These are phyloP conservation scores for Petunia secreta DNA, from an alignment of 257 asterid genomes.

Conservation along the genomic window DNA sequence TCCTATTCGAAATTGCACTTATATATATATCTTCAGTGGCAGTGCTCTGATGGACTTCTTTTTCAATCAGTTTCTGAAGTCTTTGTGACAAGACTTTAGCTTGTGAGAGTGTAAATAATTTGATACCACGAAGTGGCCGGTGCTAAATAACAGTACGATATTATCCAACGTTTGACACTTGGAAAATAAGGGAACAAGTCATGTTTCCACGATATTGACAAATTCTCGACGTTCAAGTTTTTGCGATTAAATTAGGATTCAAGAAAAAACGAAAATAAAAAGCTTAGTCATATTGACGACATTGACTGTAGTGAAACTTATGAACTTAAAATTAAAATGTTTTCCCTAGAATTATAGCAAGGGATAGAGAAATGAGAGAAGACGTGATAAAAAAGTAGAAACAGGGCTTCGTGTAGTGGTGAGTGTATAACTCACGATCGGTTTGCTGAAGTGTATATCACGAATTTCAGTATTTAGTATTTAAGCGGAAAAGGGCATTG, in stretches of 20 bases:
- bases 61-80: background rate
- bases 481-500: too few species aligned
- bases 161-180: conserved; percentile 21
- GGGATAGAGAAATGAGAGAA: background rate
- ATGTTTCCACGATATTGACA: conserved; percentile 15
- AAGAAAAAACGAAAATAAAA: too few species aligned
- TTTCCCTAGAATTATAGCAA: background rate
- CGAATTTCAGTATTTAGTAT: too few species aligned
- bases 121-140: conserved; percentile 12
- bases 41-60: background rate
- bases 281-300: too few species aligned
- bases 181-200: conserved; percentile 11
- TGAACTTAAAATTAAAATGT: background rate
- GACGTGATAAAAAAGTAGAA: background rate
- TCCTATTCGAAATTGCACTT: conserved; percentile 13
- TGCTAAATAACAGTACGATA: background rate
- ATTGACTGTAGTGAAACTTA: background rate
- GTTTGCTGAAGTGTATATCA: too few species aligned
- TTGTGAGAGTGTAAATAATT: conserved; percentile 14
- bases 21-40: background rate
- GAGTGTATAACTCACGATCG: too few species aligned
- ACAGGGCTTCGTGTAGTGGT: background rate
- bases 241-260: background rate
- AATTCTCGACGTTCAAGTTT: conserved; percentile 21
- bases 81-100: conserved; percentile 23